These are phyloP conservation scores for Pseudogymnoascus sp. DNA, from an alignment of 2,329 filamentous ascomycete species.

Conservation along the genomic window DNA sequence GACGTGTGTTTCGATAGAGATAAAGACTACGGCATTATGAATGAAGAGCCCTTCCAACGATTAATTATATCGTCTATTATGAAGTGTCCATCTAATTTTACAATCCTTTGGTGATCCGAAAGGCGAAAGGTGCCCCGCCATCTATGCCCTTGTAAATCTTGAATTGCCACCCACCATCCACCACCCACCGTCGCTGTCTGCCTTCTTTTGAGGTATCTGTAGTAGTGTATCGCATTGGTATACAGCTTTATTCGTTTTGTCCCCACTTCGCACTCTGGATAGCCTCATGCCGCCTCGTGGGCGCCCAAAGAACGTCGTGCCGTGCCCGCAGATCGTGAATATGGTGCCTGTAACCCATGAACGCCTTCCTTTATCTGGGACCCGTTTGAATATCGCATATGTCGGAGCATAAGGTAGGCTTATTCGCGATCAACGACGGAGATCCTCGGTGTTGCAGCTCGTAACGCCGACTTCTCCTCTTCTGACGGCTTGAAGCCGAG, in stretches of 20 bases:
- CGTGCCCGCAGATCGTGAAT: neutral
- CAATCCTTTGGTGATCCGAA: neutral
- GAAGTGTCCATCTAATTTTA: neutral
- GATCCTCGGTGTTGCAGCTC: slow-evolving; percentile 53
- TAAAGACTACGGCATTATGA: slow-evolving; percentile 8
- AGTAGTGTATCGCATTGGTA: neutral
- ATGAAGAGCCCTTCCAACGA: slow-evolving; percentile 11
- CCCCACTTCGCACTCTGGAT: neutral
- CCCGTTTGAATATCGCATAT: neutral
- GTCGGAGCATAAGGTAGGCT: neutral
- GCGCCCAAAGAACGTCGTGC: neutral
- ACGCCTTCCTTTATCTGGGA: neutral
- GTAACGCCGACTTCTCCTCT: slow-evolving; percentile 60
- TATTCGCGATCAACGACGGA: slow-evolving; percentile 45
- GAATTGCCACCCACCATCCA: neutral
- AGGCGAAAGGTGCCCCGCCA: neutral
- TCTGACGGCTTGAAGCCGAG: slow-evolving; percentile 65
- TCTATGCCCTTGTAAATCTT: neutral
- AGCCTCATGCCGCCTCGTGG: neutral
- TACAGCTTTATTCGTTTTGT: neutral
- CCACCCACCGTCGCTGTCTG: neutral
- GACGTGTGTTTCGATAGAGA: slow-evolving; percentile 10
- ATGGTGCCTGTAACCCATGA: neutral
- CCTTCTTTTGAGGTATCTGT: neutral
- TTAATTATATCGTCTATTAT: slow-evolving; percentile 11